Evolutionary conservation across 2,329 filamentous ascomycete genomes (phyloP), one percentile per base, ranked within the genome.

Genomic region (Falciphora oryzae): DNA sequence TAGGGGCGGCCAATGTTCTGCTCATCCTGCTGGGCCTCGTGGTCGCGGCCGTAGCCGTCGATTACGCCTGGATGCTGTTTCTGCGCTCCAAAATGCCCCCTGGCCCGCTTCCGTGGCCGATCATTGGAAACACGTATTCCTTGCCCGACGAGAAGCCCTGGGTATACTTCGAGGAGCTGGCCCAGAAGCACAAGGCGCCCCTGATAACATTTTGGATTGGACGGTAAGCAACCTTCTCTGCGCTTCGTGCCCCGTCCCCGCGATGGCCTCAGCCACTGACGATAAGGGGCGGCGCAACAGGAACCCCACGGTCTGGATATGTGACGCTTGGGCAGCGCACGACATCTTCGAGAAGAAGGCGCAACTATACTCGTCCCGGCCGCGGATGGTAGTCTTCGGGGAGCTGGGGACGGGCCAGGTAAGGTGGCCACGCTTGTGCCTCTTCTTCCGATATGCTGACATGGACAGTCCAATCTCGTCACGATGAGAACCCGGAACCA

Each of bases 171-270:
- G 82, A 86, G 64, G 70, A 81, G 67, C 72, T 85, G 0, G 81
- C 83, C 4, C 80, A 82, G 67, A 70, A 74, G 60, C 81, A 83
- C 69, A 72, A 80, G 6, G 75, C 79, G 0, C 79, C 81, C 0
- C 69, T 85, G 8, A 80, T 86, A 61, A 85, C 83, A 0, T 80
- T 83, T 68, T 85, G 83, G 83, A 82, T 85, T 60, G 80, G 81
- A n/a, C 73, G 78, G 75, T 78, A 61, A 71, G 68, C 62, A 27
- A n/a, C n/a, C 7, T 13, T 22, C 32, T 57, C n/a, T 16, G 25
- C 3, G 11, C 4, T 5, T 38, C 35, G 3, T 13, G 16, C 4
- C 10, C 2, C 11, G 1, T 14, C 5, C 16, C 18, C 14, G 16
- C 5, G 16, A 38, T 16, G 22, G 16, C 4, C 22, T n/a, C 14